These are phyloP conservation scores for Singerocomus inundabilis DNA, from an alignment of 1,284 basidiomycete genomes.

Conservation along the genomic window DNA sequence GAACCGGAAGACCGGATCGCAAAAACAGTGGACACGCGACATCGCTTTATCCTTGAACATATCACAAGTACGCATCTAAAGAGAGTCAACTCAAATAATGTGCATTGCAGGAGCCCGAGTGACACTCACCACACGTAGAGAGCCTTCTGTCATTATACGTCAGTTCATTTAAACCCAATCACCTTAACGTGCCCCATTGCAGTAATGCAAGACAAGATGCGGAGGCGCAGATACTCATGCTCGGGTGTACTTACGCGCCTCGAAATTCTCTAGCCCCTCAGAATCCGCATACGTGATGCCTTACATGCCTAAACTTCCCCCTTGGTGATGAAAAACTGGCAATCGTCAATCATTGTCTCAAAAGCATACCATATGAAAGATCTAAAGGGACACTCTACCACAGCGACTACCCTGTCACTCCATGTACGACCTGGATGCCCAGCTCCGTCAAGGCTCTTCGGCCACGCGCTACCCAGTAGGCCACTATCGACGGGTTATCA, in stretches of 20 bases:
- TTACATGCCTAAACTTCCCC: background rate
- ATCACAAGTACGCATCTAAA: too few species aligned
- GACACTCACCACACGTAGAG: too few species aligned
- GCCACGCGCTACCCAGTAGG: conserved; percentile 54
- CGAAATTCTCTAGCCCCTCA: background rate
- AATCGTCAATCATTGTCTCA: background rate
- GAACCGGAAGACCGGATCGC: too few species aligned
- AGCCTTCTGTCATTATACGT: too few species aligned
- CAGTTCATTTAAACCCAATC: too few species aligned
- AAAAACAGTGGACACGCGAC: too few species aligned
- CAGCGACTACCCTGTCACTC: conserved; percentile 27
- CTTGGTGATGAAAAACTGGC: background rate
- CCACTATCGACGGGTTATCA: conserved; percentile 41
- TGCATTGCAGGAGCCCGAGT: too few species aligned
- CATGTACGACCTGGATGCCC: conserved; percentile 47
- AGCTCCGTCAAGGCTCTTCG: conserved; percentile 46
- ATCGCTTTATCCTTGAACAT: too few species aligned
- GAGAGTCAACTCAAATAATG: too few species aligned
- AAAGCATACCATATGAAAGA: conserved; percentile 1
- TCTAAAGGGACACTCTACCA: background rate
- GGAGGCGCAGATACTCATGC: too few species aligned
- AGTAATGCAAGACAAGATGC: background rate
- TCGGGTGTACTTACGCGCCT: too few species aligned
- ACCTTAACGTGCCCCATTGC: too few species aligned
- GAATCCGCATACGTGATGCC: background rate